Conservation (phyloP, 2,329 filamentous ascomycete genomes). For the Colletotrichum tropicicola region DNA sequence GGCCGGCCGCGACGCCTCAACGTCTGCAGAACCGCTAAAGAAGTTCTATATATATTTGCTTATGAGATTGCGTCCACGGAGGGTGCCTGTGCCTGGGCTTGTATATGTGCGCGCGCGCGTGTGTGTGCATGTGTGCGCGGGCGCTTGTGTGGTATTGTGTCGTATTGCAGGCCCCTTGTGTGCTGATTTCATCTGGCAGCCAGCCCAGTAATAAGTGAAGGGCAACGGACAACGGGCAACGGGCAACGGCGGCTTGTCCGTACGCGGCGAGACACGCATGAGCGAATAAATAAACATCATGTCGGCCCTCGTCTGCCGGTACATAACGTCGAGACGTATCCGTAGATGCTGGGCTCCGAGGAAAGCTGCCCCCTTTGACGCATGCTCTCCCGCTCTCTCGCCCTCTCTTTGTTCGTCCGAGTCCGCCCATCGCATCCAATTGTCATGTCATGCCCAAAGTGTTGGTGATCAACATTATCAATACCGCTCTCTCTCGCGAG, state of each 20-base stretch:
- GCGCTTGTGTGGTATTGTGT: not conserved
- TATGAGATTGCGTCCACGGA: not conserved
- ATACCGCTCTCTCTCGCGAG: not conserved
- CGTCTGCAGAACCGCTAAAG: conserved; percentile 18
- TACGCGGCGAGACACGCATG: not conserved
- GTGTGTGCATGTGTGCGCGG: not conserved
- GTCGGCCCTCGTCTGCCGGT: not conserved
- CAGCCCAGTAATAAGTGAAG: not conserved
- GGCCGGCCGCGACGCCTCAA: not conserved
- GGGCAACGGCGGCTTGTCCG: conserved; percentile 7
- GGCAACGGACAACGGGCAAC: no score
- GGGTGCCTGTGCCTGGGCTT: not conserved
- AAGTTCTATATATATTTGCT: not conserved
- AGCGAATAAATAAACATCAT: not conserved
- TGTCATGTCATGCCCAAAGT: conserved; percentile 15
- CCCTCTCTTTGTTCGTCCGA: no score
- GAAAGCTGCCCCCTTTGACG: no score
- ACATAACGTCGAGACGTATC: not conserved
- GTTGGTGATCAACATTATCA: conserved; percentile 23
- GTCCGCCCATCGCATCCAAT: no score
- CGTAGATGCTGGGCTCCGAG: not conserved
- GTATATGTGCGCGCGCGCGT: not conserved
- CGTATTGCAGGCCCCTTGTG: not conserved
- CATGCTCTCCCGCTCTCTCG: not conserved
- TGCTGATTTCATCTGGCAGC: not conserved